Evolutionary conservation across 139 green algal genomes (phyloP), one percentile per base, ranked within the genome.

Genomic region (Deuterostichococcus epilithicus): DNA sequence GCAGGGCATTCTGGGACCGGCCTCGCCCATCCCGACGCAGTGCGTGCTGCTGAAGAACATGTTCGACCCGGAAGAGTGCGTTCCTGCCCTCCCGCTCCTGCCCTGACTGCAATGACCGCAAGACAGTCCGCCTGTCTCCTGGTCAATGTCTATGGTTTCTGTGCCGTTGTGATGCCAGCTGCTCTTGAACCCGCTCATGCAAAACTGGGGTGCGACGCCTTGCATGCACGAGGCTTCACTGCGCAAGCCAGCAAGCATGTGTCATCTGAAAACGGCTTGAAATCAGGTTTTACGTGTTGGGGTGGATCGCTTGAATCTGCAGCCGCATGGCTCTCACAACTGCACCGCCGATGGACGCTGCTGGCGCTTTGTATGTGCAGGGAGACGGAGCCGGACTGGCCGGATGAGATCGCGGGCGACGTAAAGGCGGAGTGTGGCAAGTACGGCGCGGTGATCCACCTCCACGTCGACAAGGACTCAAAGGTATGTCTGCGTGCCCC

Each of bases 21-120:
- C 91, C 0, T 96, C 90, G 20, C 95, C 95, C 32, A 95, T 97
- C 70, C 91, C 95, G 34, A 97, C 95, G 32, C 88, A 84, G 70
- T 97, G 92, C 79, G 71, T 98, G 39, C 86, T 98, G 74, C 85
- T 98, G 63, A 98, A 97, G 80, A 98, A 98, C 87, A 94, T 97
- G 89, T 98, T 97, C 78, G 82, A 94, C 79, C 87, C 94, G 5
- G 70, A 45, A 35, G 80, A 90, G 79, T 88, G 86, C 80, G 86
- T 39, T 28, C 37, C 74, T 42, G 6, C 25, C 30, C 23, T 38
- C 39, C 28, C 36, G 5, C 26, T 45, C 28, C 47, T 36, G 72
- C n/a, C n/a, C n/a, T n/a, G n/a, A n/a, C n/a, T n/a, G n/a, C n/a
- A n/a, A n/a, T n/a, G n/a, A n/a, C n/a, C n/a, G n/a, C n/a, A n/a